Evolutionary conservation across 140 eudicot species (phyloP).

Genomic region (Stevia rebaudiana): DNA sequence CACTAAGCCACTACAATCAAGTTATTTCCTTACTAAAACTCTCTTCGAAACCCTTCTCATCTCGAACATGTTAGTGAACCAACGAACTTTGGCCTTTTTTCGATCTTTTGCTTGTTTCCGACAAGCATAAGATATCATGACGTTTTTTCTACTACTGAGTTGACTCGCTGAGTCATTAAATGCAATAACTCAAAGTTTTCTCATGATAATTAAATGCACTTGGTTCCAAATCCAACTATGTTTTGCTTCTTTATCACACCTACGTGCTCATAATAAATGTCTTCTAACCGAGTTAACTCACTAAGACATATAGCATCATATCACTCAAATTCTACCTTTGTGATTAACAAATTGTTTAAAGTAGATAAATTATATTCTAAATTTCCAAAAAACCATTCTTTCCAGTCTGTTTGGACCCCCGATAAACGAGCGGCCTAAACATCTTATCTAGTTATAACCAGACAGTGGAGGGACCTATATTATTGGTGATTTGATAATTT

Average conservation of each 20-base stretch:
- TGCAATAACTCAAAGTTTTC: neutral
- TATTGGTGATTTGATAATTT: slow-evolving; percentile 30
- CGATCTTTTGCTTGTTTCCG: neutral
- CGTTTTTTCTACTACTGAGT: neutral
- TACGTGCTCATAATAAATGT: neutral
- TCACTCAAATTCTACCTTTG: neutral
- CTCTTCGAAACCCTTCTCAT: neutral
- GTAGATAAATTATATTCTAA: neutral
- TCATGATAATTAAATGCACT: slow-evolving; percentile 1
- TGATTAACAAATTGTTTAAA: neutral
- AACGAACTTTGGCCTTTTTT: neutral
- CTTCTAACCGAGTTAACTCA: slow-evolving; percentile 1
- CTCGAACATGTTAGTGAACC: neutral
- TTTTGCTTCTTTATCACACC: slow-evolving; percentile 3
- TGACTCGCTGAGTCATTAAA: neutral
- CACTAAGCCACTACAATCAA: slow-evolving; percentile 1
- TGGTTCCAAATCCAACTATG: slow-evolving; percentile 1
- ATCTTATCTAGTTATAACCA: slow-evolving; percentile 32
- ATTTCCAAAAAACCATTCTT: slow-evolving; percentile 1
- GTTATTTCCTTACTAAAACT: neutral
- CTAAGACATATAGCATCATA: neutral
- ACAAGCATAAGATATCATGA: neutral
- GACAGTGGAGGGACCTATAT: slow-evolving; percentile 29
- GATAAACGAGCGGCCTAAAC: slow-evolving; percentile 13
- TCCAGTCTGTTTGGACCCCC: slow-evolving; percentile 28